Percentiles rank a stretch among this genome's conserved stretches.
Evolutionary conservation across 2,329 filamentous ascomycete genomes (phyloP).

Genomic region (Cladosporium sp.): DNA sequence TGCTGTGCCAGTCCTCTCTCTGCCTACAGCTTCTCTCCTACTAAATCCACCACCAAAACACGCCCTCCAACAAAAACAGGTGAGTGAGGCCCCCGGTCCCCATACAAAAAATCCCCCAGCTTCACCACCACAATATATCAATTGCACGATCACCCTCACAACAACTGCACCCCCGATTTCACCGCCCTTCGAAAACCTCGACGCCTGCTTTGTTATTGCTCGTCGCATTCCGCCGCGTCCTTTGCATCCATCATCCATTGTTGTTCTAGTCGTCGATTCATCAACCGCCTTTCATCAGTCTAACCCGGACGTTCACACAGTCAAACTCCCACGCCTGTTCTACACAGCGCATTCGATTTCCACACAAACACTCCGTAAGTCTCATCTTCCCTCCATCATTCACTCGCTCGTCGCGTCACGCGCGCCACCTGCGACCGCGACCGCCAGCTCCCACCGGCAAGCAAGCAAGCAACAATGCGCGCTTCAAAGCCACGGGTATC

Average conservation of each 20-base stretch:
- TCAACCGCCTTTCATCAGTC: slow-evolving; percentile 10
- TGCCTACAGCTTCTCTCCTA: neutral
- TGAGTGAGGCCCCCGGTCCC: slow-evolving; percentile 5
- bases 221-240: slow-evolving; percentile 11
- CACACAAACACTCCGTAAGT: slow-evolving; percentile 1
- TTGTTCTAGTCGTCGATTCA: slow-evolving; percentile 10
- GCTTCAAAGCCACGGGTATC: neutral
- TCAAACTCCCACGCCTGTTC: slow-evolving; percentile 10
- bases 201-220: slow-evolving; percentile 9
- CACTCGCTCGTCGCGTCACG: slow-evolving; percentile 4
- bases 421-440: neutral
- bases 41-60: slow-evolving; percentile 6
- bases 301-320: slow-evolving; percentile 9
- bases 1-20: neutral
- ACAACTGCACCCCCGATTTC: slow-evolving; percentile 5
- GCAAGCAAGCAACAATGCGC: slow-evolving; percentile 9
- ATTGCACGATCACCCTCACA: too few species aligned
- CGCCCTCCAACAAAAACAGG: neutral
- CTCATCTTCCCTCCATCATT: neutral
- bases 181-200: slow-evolving; percentile 1
- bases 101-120: slow-evolving; percentile 9
- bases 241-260: slow-evolving; percentile 1
- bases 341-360: slow-evolving; percentile 5
- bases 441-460: neutral
- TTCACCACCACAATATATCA: too few species aligned